Percentiles rank a stretch among this genome's conserved stretches.
Evolutionary conservation across 2,329 filamentous ascomycete species (phyloP).

Genomic region (Paracoccidioides brasiliensis): DNA sequence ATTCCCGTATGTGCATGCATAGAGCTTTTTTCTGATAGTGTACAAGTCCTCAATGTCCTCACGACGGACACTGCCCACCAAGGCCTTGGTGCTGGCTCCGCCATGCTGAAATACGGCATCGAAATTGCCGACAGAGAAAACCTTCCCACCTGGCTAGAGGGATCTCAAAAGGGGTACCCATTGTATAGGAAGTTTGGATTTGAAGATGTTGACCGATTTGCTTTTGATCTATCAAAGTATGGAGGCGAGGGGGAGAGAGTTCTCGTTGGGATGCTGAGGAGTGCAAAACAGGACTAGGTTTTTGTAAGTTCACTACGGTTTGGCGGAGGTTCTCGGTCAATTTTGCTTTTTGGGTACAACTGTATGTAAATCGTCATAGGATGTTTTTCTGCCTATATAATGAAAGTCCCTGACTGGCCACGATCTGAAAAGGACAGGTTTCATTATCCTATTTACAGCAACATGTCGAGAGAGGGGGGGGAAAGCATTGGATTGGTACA

Average conservation of each 20-base stretch:
- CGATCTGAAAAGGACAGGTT: no score
- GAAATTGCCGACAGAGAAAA: conserved; percentile 12
- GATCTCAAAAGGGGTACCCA: conserved; percentile 14
- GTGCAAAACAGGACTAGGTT: background rate
- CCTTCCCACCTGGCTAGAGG: conserved; percentile 16
- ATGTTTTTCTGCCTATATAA: no score
- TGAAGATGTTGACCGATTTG: conserved; percentile 11
- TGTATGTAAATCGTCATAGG: no score
- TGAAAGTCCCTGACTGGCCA: no score
- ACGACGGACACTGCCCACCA: conserved; percentile 21
- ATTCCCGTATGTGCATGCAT: no score
- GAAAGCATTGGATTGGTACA: no score
- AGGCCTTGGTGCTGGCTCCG: conserved; percentile 17
- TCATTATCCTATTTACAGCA: no score
- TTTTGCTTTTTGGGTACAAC: no score
- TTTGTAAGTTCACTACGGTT: no score
- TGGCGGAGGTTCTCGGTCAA: no score
- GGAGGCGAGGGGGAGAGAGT: conserved; percentile 9
- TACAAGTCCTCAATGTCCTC: conserved; percentile 19
- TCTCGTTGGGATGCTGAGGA: conserved; percentile 9
- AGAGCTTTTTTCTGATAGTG: background rate
- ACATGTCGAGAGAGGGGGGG: no score
- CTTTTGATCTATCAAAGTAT: conserved; percentile 10
- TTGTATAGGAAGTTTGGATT: conserved; percentile 21
- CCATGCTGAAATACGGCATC: conserved; percentile 16